Conservation (phyloP, 1,139 yeast genomes). For the Yamadazyma atmosphaerica region DNA sequence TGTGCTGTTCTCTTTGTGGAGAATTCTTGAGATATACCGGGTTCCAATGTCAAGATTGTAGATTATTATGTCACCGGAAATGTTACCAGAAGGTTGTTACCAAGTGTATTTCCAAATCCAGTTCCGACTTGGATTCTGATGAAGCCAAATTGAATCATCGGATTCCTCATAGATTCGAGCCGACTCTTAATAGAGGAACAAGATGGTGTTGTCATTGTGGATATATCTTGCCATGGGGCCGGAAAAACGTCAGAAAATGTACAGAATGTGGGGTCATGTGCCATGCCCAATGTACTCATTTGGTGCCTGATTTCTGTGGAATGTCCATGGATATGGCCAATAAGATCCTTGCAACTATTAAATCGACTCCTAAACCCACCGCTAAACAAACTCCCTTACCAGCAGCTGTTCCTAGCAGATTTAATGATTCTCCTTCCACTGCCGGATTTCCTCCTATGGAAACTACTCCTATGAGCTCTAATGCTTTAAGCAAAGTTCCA, state of each 20-base stretch:
- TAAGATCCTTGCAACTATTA: conserved; percentile 80
- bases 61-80: conserved; percentile 89
- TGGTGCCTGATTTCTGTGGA: conserved; percentile 97
- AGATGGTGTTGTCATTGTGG: conserved; percentile 99
- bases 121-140: conserved; percentile 74
- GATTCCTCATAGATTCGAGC: conserved; percentile 94
- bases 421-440: conserved; percentile 7
- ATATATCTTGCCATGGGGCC: conserved; percentile 91
- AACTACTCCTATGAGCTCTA: conserved; percentile 12
- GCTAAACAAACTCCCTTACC: conserved; percentile 9
- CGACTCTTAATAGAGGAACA: conserved; percentile 88
- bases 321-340: conserved; percentile 98
- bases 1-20: conserved; percentile 97
- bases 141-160: conserved; percentile 93
- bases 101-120: conserved; percentile 89
- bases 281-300: conserved; percentile 87
- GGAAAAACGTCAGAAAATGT: conserved; percentile 92
- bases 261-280: conserved; percentile 94
- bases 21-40: conserved; percentile 94
- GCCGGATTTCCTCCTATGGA: conserved; percentile 18
- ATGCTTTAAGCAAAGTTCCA: conserved; percentile 10
- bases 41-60: conserved; percentile 94
- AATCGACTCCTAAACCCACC: conserved; percentile 62
- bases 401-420: neutral
- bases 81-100: conserved; percentile 94